Evolutionary conservation across 2,329 filamentous ascomycete genomes (phyloP).

Genomic region (Geosmithia morbida): DNA sequence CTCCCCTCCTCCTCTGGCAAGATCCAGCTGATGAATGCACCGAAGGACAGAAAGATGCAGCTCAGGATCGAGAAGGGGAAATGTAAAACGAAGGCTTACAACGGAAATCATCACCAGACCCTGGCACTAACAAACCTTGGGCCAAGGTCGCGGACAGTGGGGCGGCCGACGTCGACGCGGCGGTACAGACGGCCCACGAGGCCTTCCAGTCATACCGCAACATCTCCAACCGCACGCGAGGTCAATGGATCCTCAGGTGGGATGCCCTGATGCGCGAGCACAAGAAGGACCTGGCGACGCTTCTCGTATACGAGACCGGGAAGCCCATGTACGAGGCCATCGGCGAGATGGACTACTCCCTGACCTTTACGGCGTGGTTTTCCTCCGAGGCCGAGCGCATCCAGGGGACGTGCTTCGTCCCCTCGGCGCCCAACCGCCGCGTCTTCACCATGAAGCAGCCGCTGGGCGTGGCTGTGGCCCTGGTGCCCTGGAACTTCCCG

Average conservation of each 20-base stretch:
- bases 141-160: slow-evolving; percentile 32
- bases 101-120: slow-evolving; percentile 19
- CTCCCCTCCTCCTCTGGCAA: too few species aligned
- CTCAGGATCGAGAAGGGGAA: too few species aligned
- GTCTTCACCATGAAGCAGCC: slow-evolving; percentile 53
- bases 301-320: slow-evolving; percentile 35
- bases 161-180: slow-evolving; percentile 21
- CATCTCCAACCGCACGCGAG: slow-evolving; percentile 18
- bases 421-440: slow-evolving; percentile 46
- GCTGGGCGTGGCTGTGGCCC: slow-evolving; percentile 17
- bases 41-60: too few species aligned
- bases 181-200: slow-evolving; percentile 18
- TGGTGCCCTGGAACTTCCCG: slow-evolving; percentile 44
- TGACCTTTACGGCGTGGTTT: slow-evolving; percentile 42
- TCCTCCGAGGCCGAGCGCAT: slow-evolving; percentile 30
- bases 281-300: slow-evolving; percentile 20
- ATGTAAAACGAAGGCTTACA: not conserved
- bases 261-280: slow-evolving; percentile 20
- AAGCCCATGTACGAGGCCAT: slow-evolving; percentile 39
- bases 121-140: slow-evolving; percentile 34
- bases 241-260: slow-evolving; percentile 24
- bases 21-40: too few species aligned
- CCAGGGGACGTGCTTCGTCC: slow-evolving; percentile 43
- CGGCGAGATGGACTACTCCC: slow-evolving; percentile 40
- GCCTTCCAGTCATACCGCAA: slow-evolving; percentile 23